Evolutionary conservation across 306 rosid genomes (phyloP).

Genomic region (Lathyrus aphaca): DNA sequence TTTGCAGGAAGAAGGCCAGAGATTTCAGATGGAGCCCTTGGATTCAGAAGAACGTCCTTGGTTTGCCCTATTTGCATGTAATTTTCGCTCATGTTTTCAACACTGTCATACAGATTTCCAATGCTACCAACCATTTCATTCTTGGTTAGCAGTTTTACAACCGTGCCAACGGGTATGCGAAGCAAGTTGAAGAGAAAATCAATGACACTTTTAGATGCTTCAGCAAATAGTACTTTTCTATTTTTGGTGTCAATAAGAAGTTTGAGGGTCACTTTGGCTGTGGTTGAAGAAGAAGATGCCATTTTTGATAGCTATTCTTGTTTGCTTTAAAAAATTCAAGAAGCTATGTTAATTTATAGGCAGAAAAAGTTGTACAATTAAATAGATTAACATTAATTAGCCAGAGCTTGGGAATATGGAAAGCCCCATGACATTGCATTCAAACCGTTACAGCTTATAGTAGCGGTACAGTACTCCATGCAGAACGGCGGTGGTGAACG

Average conservation of each 20-base stretch:
- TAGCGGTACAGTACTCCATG: too few species aligned
- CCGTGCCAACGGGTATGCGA: slow-evolving; percentile 37
- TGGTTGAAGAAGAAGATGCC: not conserved
- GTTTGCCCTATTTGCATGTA: not conserved
- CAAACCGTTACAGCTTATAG: too few species aligned
- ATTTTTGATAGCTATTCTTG: too few species aligned
- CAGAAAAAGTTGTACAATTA: too few species aligned
- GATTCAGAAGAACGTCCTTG: not conserved
- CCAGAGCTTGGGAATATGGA: too few species aligned
- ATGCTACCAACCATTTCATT: slow-evolving; percentile 46
- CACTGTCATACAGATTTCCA: slow-evolving; percentile 25
- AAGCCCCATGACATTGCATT: too few species aligned
- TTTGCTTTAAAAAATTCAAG: too few species aligned
- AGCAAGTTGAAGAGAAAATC: slow-evolving; percentile 52
- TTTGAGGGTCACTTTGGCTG: slow-evolving; percentile 38
- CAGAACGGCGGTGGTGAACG: too few species aligned
- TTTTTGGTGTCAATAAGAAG: slow-evolving; percentile 46
- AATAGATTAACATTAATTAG: too few species aligned
- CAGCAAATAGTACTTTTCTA: slow-evolving; percentile 48
- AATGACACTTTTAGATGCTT: slow-evolving; percentile 40
- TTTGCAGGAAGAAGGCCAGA: not conserved
- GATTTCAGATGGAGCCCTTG: not conserved
- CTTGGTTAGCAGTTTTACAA: slow-evolving; percentile 38
- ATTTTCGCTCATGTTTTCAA: not conserved
- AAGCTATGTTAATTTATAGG: too few species aligned